Base-by-base conservation (phyloP, 2,329 filamentous ascomycete genomes). In the Aspergillus transmontanensis region DNA sequence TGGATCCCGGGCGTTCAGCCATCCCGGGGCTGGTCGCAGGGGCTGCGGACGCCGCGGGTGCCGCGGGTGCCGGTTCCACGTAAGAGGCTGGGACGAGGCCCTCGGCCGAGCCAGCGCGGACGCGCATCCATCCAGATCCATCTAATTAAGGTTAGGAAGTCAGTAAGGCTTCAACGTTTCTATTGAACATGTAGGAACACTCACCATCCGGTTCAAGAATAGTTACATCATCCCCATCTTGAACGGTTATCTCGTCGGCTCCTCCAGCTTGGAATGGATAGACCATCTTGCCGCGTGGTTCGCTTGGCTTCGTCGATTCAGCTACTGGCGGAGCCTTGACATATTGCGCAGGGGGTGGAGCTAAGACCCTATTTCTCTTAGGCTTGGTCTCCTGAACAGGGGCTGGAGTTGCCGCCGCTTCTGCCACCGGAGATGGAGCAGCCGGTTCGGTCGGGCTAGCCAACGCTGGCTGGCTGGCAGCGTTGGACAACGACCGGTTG, bases 51-150 rank as follows among this genome's bases (percentile, higher is more conserved):
- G 79, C 75, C 39, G 81, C 69, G 3, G 86, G 79, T 30, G 84
- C 79, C 11, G 90, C 69, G 3, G 86, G 79, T 30, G 84, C 79
- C 11, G 90, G 75, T 71, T 98, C 94, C 51, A 97, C 83, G 76
- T 99, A 99, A 6, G 89, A 86, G 6, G 93, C 86, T 1, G 95
- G 95, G 0, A 99, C 94, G 30, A 98, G 85, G 43, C 95, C 95
- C 79, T 94, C 90, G 69, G 89, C 88, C 68, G 72, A 66, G 21
- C 90, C 90, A 39, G 86, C 85, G 58, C 91, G 90, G 63, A 99
- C 88, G 76, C 91, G 94, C 71, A 93, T 86, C 95, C 95, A 99
- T 48, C 95, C 95, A 46, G 90, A 89, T 63, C 94, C 94, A 78
- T 96, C 94, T 97, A 70, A 12, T 28, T 30, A 32, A 30, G 53